Percentiles rank a stretch among this genome's conserved stretches.
phyloP scores from a whole-genome alignment of 78 protist genomes.

The Dictyostelium intermedium region DNA sequence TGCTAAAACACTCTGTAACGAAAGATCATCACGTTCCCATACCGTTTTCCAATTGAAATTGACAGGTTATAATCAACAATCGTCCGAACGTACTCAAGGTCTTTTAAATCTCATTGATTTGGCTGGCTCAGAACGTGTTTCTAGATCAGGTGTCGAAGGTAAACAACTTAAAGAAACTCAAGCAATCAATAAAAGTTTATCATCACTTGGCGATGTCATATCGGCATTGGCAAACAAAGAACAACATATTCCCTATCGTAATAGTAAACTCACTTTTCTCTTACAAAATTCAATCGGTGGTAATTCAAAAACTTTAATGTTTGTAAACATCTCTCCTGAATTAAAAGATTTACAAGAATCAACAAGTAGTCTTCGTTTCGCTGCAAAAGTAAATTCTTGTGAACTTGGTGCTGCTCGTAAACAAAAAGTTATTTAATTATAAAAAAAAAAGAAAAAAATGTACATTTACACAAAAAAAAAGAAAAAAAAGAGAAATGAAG shows the following conservation, averaged over 20 bases:
- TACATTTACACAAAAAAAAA: not conserved
- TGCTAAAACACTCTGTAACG: slow-evolving; percentile 87
- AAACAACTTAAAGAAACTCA: slow-evolving; percentile 91
- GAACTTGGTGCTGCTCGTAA: slow-evolving; percentile 81
- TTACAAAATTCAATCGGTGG: slow-evolving; percentile 84
- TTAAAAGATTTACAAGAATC: slow-evolving; percentile 65
- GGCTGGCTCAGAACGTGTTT: slow-evolving; percentile 87
- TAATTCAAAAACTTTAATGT: slow-evolving; percentile 92
- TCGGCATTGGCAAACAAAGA: slow-evolving; percentile 90
- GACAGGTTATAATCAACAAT: slow-evolving; percentile 35
- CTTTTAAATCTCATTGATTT: slow-evolving; percentile 84
- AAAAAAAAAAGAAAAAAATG: not conserved
- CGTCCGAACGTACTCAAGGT: slow-evolving; percentile 70
- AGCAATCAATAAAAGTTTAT: slow-evolving; percentile 92
- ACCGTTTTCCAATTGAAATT: slow-evolving; percentile 85
- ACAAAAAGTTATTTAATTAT: slow-evolving; percentile 10
- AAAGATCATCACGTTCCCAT: slow-evolving; percentile 89
- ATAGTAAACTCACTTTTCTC: slow-evolving; percentile 70
- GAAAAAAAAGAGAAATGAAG: too few species aligned
- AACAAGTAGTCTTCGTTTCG: slow-evolving; percentile 74
- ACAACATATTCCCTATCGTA: slow-evolving; percentile 71
- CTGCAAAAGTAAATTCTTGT: slow-evolving; percentile 78
- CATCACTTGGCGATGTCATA: slow-evolving; percentile 91
- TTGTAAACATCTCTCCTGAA: slow-evolving; percentile 90
- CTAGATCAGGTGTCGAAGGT: slow-evolving; percentile 46